These are phyloP conservation scores for Neurospora sp. DNA, from an alignment of 495 filamentous ascomycete genomes.

Conservation along the genomic window DNA sequence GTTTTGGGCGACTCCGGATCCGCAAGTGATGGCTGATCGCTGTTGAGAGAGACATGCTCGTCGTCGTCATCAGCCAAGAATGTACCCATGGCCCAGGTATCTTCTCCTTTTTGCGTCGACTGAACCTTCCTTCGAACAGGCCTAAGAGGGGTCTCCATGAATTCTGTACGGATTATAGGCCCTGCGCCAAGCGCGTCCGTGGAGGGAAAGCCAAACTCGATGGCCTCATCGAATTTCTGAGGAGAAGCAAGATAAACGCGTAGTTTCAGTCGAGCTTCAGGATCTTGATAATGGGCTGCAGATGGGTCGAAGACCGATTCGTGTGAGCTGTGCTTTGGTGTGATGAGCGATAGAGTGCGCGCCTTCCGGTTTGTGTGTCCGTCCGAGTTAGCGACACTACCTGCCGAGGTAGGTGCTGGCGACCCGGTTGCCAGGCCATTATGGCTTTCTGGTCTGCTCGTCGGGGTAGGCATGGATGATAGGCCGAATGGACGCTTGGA, in stretches of 20 bases:
- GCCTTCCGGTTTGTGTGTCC: slow-evolving; percentile 36
- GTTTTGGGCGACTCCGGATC: slow-evolving; percentile 47
- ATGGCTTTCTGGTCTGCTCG: slow-evolving; percentile 2
- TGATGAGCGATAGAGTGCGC: slow-evolving; percentile 38
- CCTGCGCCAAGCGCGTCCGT: slow-evolving; percentile 27
- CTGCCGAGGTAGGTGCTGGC: slow-evolving; percentile 23
- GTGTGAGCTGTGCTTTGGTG: slow-evolving; percentile 34
- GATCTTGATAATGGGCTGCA: slow-evolving; percentile 81
- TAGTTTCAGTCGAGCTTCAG: slow-evolving; percentile 77
- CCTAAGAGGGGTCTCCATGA: slow-evolving; percentile 7
- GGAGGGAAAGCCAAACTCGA: slow-evolving; percentile 87
- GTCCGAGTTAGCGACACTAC: slow-evolving; percentile 12
- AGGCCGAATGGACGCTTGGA: slow-evolving; percentile 45
- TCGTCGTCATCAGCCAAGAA: slow-evolving; percentile 42
- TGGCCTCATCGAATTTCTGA: slow-evolving; percentile 90
- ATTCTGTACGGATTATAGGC: slow-evolving; percentile 5
- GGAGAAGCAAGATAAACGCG: slow-evolving; percentile 83
- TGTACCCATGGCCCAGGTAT: slow-evolving; percentile 31
- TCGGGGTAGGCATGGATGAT: slow-evolving; percentile 23
- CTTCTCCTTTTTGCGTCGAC: slow-evolving; percentile 19
- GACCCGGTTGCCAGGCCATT: slow-evolving; percentile 1
- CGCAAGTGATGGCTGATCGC: slow-evolving; percentile 39
- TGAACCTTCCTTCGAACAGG: neutral
- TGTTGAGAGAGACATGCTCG: slow-evolving; percentile 35
- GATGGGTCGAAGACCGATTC: slow-evolving; percentile 56